Percentiles rank a stretch among this genome's conserved stretches.
phyloP scores from a whole-genome alignment of 176 grass and related monocot genomes.

The Elymus sibiricus region DNA sequence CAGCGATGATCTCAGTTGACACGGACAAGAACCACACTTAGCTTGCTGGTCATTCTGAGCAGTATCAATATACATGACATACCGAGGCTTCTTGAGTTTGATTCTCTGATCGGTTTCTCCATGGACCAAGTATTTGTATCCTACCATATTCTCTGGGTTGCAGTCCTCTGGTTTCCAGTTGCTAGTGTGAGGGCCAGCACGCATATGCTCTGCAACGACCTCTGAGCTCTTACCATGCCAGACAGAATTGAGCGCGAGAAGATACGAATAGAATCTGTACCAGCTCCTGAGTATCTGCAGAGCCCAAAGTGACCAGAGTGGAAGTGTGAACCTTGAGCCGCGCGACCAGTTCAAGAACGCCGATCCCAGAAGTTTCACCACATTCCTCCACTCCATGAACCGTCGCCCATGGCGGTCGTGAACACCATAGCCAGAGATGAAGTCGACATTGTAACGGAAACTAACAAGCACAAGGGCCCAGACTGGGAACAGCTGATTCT shows the following conservation, averaged over 20 bases:
- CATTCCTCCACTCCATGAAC: neutral
- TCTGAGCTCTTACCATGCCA: neutral
- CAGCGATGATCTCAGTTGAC: no score
- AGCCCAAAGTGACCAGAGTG: neutral
- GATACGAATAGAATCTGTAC: neutral
- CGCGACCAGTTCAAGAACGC: neutral
- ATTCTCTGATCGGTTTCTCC: neutral
- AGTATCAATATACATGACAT: neutral
- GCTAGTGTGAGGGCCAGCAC: neutral
- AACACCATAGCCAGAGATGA: neutral
- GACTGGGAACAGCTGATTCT: neutral
- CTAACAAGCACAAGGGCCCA: neutral
- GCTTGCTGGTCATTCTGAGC: no score
- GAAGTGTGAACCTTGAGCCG: neutral
- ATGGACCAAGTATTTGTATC: slow-evolving; percentile 8
- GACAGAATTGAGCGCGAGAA: neutral
- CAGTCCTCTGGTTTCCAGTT: neutral
- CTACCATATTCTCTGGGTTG: neutral
- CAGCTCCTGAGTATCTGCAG: neutral
- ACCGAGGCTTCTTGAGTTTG: neutral
- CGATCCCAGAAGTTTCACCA: neutral
- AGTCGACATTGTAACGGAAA: neutral
- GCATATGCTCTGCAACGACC: neutral
- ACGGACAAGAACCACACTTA: rapidly evolving
- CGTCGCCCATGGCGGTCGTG: neutral